Evolutionary conservation across 2,329 filamentous ascomycete species (phyloP).

Genomic region (Drechslerella stenobrocha): DNA sequence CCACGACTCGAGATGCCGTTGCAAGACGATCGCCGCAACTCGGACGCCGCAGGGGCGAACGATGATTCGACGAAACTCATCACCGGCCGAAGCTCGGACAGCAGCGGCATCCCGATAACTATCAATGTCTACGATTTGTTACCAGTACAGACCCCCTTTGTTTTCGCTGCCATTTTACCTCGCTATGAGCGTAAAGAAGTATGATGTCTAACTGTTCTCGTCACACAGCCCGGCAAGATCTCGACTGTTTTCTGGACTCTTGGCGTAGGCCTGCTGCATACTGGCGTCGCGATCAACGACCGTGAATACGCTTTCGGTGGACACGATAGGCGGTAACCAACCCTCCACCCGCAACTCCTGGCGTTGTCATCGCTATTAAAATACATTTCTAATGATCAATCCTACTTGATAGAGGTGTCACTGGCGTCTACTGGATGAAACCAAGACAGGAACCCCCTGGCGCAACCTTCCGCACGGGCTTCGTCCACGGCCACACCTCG

Average conservation of each 20-base stretch:
- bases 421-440: slow-evolving; percentile 81
- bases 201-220: slow-evolving; percentile 7
- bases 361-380: too few relatives aligned
- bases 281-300: slow-evolving; percentile 77
- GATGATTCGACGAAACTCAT: slow-evolving; percentile 57
- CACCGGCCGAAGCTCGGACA: slow-evolving; percentile 56
- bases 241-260: slow-evolving; percentile 77
- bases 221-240: slow-evolving; percentile 68
- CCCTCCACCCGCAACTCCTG: neutral
- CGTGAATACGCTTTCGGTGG: slow-evolving; percentile 84
- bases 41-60: slow-evolving; percentile 55
- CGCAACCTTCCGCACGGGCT: slow-evolving; percentile 72
- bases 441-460: slow-evolving; percentile 74
- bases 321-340: slow-evolving; percentile 64
- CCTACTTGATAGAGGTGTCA: slow-evolving; percentile 59
- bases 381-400: neutral
- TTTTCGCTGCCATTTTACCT: neutral
- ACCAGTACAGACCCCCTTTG: slow-evolving; percentile 61
- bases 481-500: slow-evolving; percentile 78
- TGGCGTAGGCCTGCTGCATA: slow-evolving; percentile 76
- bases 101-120: slow-evolving; percentile 72
- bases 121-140: slow-evolving; percentile 80
- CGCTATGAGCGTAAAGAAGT: slow-evolving; percentile 47
- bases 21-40: slow-evolving; percentile 50
- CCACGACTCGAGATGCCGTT: slow-evolving; percentile 55